These are phyloP conservation scores for Aspergillus floridensis DNA, from an alignment of 2,329 filamentous ascomycete species.

Conservation along the genomic window DNA sequence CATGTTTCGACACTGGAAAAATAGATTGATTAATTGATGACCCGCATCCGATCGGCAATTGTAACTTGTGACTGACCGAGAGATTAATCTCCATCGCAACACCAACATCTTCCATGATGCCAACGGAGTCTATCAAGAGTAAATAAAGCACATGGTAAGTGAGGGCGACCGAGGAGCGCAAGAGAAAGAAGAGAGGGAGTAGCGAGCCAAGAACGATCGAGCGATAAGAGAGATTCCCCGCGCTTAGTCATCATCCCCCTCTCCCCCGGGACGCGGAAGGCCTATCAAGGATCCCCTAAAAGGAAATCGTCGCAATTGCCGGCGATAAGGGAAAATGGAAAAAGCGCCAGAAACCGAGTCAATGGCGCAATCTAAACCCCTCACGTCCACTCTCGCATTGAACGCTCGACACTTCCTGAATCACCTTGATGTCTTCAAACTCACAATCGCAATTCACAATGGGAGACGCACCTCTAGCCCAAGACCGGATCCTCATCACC, in stretches of 20 bases:
- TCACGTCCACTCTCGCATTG: neutral
- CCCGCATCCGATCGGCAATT: neutral
- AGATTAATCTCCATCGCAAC: neutral
- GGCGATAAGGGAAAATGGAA: neutral
- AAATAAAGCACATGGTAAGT: too few species aligned
- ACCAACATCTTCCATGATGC: neutral
- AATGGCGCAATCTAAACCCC: conserved; percentile 1
- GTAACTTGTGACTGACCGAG: neutral
- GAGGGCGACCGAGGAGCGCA: neutral
- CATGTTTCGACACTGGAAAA: neutral
- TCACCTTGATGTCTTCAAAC: neutral
- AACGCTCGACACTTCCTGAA: neutral
- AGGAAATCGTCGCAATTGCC: neutral
- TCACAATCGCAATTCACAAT: conserved; percentile 12
- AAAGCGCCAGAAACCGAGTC: neutral
- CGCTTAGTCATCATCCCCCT: neutral
- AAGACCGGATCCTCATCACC: conserved; percentile 25
- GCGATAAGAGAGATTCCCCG: neutral
- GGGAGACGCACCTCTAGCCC: conserved; percentile 20
- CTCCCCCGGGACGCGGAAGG: too few species aligned
- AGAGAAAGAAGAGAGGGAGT: neutral
- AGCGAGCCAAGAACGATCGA: neutral
- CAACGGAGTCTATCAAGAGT: too few species aligned
- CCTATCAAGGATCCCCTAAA: neutral
- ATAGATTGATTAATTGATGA: neutral